A percentile compares a stretch with the other conserved stretches of the same genome.
Conservation (phyloP, 2,329 filamentous ascomycete species). For the Paraphaeosphaeria minitans region DNA sequence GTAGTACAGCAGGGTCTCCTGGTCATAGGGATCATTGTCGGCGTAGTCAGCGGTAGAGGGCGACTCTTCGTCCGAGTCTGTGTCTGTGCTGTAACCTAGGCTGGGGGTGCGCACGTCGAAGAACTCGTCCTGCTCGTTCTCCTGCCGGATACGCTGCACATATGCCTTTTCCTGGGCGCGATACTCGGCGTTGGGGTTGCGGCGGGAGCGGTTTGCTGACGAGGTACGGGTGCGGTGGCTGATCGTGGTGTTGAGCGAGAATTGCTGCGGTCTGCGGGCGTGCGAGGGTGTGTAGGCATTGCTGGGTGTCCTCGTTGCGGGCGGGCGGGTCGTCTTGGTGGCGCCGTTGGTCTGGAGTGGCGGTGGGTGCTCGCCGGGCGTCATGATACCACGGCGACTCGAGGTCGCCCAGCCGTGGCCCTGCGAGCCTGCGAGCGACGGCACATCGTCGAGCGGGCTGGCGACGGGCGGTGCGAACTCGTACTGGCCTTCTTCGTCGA, state of each 20-base stretch:
- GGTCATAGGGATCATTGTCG: conserved; percentile 83
- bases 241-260: conserved; percentile 49
- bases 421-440: conserved; percentile 33
- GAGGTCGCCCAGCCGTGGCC: conserved; percentile 34
- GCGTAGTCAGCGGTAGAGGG: conserved; percentile 82
- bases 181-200: conserved; percentile 74
- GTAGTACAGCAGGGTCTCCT: conserved; percentile 91
- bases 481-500: conserved; percentile 46
- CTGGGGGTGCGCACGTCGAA: conserved; percentile 74
- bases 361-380: conserved; percentile 29
- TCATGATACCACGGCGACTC: conserved; percentile 29
- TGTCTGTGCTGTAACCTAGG: conserved; percentile 71
- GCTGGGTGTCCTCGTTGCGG: conserved; percentile 53
- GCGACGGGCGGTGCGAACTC: conserved; percentile 47
- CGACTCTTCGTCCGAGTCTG: conserved; percentile 88
- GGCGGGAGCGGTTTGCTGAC: conserved; percentile 59
- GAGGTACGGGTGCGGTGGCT: conserved; percentile 63
- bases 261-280: conserved; percentile 54
- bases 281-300: conserved; percentile 54
- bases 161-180: conserved; percentile 92
- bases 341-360: conserved; percentile 33
- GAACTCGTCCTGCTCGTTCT: conserved; percentile 71
- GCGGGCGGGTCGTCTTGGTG: conserved; percentile 44
- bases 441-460: conserved; percentile 41
- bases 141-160: conserved; percentile 86